These are phyloP conservation scores for Globisporangium abappressorium DNA, from an alignment of 352 stramenopile genomes.

Conservation along the genomic window DNA sequence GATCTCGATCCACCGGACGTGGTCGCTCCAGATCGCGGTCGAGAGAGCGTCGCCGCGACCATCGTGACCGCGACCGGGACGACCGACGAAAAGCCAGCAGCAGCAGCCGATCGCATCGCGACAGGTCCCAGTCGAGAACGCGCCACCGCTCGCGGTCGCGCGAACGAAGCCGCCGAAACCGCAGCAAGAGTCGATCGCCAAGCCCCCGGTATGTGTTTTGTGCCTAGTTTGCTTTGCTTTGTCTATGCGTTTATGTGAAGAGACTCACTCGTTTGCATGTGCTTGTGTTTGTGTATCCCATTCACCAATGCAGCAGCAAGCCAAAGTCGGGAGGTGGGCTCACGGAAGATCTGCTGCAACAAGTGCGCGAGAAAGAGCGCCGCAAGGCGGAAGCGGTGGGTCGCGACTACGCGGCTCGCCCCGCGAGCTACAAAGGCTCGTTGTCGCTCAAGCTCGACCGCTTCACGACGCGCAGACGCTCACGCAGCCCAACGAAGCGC, in stretches of 20 bases:
- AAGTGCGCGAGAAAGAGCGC: constrained; percentile 90
- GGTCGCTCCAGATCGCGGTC: constrained; percentile 35
- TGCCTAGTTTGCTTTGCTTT: not conserved
- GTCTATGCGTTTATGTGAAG: not conserved
- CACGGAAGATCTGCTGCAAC: constrained; percentile 85
- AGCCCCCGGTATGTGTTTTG: constrained; percentile 14
- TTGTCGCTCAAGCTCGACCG: constrained; percentile 90
- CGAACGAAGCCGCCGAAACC: constrained; percentile 14
- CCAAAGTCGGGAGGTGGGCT: constrained; percentile 19
- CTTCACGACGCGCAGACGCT: constrained; percentile 74
- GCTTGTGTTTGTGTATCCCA: constrained; percentile 4
- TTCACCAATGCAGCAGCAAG: not conserved
- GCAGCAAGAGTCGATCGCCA: constrained; percentile 19
- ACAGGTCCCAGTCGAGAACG: constrained; percentile 38
- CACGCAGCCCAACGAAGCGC: constrained; percentile 63
- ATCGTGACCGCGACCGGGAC: constrained; percentile 1
- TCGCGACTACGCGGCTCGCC: constrained; percentile 89
- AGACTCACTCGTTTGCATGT: constrained; percentile 16
- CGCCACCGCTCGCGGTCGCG: constrained; percentile 39
- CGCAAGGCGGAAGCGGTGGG: constrained; percentile 87
- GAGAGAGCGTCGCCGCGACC: constrained; percentile 31
- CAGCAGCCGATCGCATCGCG: constrained; percentile 25
- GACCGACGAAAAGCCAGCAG: not conserved
- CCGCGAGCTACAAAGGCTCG: constrained; percentile 91
- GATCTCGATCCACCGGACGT: constrained; percentile 28